phyloP scores from a whole-genome alignment of 768 basidiomycete genomes.

The Coprinopsis strossmayeri region DNA sequence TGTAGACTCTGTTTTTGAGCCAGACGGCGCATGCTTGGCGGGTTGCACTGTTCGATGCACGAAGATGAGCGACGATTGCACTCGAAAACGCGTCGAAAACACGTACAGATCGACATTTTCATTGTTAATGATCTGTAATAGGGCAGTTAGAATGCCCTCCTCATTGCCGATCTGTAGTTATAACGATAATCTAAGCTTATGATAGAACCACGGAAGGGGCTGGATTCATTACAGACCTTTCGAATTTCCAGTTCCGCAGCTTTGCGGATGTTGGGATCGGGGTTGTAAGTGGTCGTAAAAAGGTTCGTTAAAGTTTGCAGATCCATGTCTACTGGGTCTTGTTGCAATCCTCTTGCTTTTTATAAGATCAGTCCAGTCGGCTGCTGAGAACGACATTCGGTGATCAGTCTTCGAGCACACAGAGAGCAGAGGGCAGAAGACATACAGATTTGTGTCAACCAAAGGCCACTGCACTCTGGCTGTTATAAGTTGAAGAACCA shows the following conservation, averaged over 20 bases:
- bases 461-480: not conserved
- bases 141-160: slow-evolving; percentile 78
- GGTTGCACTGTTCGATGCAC: slow-evolving; percentile 49
- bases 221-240: slow-evolving; percentile 43
- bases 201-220: slow-evolving; percentile 1
- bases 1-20: slow-evolving; percentile 83
- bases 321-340: too few species aligned
- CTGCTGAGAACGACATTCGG: too few species aligned
- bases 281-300: slow-evolving; percentile 73
- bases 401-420: not conserved
- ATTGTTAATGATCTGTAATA: slow-evolving; percentile 79
- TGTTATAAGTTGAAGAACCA: not conserved
- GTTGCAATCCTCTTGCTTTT: too few species aligned
- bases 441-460: too few species aligned
- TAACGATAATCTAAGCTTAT: slow-evolving; percentile 4
- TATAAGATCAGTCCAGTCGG: not conserved
- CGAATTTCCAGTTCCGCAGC: slow-evolving; percentile 83
- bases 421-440: too few species aligned
- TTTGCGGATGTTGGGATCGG: slow-evolving; percentile 84
- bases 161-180: slow-evolving; percentile 67
- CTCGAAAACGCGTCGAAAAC: slow-evolving; percentile 24
- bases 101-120: slow-evolving; percentile 75
- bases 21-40: slow-evolving; percentile 84
- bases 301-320: slow-evolving; percentile 69
- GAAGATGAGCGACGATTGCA: slow-evolving; percentile 1